Percentiles rank a stretch among this genome's conserved stretches.
phyloP scores from a whole-genome alignment of 2,329 filamentous ascomycete species.

The Pseudogymnoascus sp. region DNA sequence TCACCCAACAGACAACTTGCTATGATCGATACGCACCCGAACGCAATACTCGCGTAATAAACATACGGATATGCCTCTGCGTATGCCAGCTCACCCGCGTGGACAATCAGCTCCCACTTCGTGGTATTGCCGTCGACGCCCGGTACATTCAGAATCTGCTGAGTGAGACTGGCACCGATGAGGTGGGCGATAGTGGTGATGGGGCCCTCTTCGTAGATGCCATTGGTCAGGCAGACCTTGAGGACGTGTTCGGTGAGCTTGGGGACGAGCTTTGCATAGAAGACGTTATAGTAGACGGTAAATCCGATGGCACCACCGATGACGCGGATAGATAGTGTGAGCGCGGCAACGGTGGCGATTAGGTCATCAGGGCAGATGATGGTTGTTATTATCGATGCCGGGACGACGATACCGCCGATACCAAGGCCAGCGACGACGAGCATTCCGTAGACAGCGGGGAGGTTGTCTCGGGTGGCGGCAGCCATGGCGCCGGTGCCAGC shows the following conservation, averaged over 20 bases:
- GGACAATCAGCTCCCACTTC: constrained; percentile 43
- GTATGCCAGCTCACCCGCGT: constrained; percentile 43
- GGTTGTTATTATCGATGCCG: constrained; percentile 57
- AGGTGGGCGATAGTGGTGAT: constrained; percentile 35
- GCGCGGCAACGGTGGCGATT: constrained; percentile 59
- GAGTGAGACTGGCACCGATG: background rate
- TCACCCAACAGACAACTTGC: constrained; percentile 50
- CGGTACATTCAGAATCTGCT: constrained; percentile 37
- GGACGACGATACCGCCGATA: constrained; percentile 60
- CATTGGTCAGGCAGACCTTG: constrained; percentile 13
- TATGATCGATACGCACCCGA: constrained; percentile 48
- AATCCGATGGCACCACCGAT: constrained; percentile 59
- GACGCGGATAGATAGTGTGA: constrained; percentile 61
- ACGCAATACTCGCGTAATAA: constrained; percentile 54
- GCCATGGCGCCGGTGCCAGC: constrained; percentile 51
- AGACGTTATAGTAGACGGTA: constrained; percentile 49
- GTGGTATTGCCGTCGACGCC: constrained; percentile 43
- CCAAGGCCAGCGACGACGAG: constrained; percentile 55
- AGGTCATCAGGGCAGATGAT: constrained; percentile 63
- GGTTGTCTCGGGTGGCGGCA: constrained; percentile 41
- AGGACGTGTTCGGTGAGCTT: constrained; percentile 17
- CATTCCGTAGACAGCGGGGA: constrained; percentile 45
- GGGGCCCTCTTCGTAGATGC: constrained; percentile 28
- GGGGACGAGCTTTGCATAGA: constrained; percentile 33
- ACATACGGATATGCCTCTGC: constrained; percentile 51